A percentile compares a stretch with the other conserved stretches of the same genome.
phyloP scores from a whole-genome alignment of 1,284 basidiomycete genomes.

The Xerocomus nothofagi region DNA sequence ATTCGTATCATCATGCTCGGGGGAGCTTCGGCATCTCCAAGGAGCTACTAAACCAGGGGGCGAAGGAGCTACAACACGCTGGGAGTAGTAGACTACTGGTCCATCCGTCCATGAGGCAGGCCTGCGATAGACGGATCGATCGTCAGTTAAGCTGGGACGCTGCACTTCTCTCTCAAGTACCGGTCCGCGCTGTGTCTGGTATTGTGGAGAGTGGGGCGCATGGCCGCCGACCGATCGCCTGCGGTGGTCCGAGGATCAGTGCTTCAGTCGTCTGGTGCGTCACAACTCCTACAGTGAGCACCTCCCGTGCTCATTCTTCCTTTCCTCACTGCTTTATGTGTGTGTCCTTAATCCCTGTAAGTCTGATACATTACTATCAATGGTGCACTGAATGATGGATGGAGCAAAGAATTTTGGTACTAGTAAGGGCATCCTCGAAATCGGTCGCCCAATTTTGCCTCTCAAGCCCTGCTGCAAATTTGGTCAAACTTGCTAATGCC shows the following conservation, averaged over 20 bases:
- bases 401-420: not conserved
- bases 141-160: no score
- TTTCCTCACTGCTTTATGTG: not conserved
- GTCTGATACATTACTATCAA: not conserved
- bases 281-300: not conserved
- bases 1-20: not conserved
- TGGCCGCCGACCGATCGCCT: slow-evolving; percentile 4
- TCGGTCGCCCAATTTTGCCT: not conserved
- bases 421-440: not conserved
- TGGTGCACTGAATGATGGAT: not conserved
- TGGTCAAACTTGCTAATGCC: not conserved
- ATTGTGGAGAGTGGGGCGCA: not conserved
- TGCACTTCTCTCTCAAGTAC: slow-evolving; percentile 9
- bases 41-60: not conserved
- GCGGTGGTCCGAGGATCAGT: slow-evolving; percentile 21
- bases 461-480: slow-evolving; percentile 1
- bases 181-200: not conserved
- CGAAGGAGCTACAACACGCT: not conserved
- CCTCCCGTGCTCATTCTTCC: slow-evolving; percentile 3
- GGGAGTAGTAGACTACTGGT: no score
- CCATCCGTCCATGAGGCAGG: no score
- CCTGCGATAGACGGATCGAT: no score
- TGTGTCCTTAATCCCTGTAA: not conserved
- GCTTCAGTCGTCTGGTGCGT: slow-evolving; percentile 3
- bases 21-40: not conserved